Base-by-base conservation (phyloP, 805 yeast species). In the Maudiozyma pseudohumilis region DNA sequence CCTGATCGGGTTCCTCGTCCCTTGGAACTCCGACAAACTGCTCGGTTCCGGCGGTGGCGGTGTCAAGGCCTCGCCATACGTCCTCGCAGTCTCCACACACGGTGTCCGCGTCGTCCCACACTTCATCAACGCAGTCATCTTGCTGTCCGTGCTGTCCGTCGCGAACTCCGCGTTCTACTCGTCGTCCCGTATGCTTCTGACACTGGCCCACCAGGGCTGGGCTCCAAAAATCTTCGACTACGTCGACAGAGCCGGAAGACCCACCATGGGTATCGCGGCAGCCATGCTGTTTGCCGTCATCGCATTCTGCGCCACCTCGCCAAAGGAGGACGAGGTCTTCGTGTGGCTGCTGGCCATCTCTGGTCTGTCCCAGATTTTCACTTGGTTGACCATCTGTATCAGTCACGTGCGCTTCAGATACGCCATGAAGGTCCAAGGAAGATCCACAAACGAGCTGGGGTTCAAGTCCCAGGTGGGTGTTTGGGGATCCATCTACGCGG, bases 121-220 rank as follows among this genome's bases (percentile, higher is more conserved):
- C 34, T 75, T 80, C 46, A 77, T 80, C 65, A 80, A 80, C 54
- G 83, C 75, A 15, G 85, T 80, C 34, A 79, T 80, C 48, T 62
- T 80, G 59, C 54, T 80, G 37, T 78, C 87, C 1, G 86, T 80
- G 21, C 55, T 79, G 37, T 80, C 87, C 6, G 87, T 80, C 38
- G 87, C 85, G 53, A 80, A 80, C 63, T 75, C 87, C 19, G 77
- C 87, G 2, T 77, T 78, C 33, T 80, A 70, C 55, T 82, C 79
- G 19, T 69, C 79, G 48, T 77, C 87, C 31, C 72, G 88, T 67
- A 69, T 84, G n/a, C 55, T 80, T 38, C 75, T 77, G 42, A 70
- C 82, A 23, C 63, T 80, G 49, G 76, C 86, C n/a, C 77, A 75
- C 43, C 82, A 77, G 57, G 82, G 84, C 15, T 70, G 74, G 50